phyloP scores from a whole-genome alignment of 371 early-diverging fungal species.

The Mortierella sp. region DNA sequence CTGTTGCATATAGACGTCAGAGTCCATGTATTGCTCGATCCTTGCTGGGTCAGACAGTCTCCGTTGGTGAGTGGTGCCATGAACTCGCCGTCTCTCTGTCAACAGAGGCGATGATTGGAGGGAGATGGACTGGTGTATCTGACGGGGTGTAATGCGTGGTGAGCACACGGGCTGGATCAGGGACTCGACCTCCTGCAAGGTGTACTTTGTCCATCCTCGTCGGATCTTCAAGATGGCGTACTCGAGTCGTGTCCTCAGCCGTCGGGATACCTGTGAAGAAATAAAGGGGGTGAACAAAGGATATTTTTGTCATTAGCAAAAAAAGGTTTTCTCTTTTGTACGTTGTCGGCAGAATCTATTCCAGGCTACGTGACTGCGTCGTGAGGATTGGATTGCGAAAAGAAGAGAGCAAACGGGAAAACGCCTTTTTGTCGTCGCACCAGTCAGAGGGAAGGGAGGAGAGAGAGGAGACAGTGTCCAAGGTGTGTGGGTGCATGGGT shows the following conservation, averaged over 20 bases:
- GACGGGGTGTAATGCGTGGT: slow-evolving; percentile 34
- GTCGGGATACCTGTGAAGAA: slow-evolving; percentile 38
- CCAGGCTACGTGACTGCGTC: slow-evolving; percentile 25
- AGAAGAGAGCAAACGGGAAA: background rate
- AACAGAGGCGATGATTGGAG: slow-evolving; percentile 33
- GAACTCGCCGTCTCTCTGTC: slow-evolving; percentile 16
- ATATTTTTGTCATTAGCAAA: background rate
- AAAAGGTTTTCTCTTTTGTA: background rate
- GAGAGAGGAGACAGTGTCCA: slow-evolving; percentile 11
- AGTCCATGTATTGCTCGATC: background rate
- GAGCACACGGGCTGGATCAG: slow-evolving; percentile 44
- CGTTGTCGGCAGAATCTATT: background rate
- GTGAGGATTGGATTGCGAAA: slow-evolving; percentile 3
- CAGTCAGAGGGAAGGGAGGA: background rate
- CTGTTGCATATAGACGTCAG: slow-evolving; percentile 15
- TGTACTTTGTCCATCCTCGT: slow-evolving; percentile 56
- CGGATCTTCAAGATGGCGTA: slow-evolving; percentile 55
- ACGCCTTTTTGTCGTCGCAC: slow-evolving; percentile 4
- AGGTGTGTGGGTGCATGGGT: background rate
- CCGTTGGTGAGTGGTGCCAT: background rate
- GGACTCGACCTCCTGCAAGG: slow-evolving; percentile 52
- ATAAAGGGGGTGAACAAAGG: slow-evolving; percentile 20
- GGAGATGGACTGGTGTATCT: slow-evolving; percentile 22
- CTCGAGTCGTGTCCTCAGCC: slow-evolving; percentile 47
- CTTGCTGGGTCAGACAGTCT: slow-evolving; percentile 23